Evolutionary conservation across 495 filamentous ascomycete species (phyloP).

Genomic region (Daldinia decipiens): DNA sequence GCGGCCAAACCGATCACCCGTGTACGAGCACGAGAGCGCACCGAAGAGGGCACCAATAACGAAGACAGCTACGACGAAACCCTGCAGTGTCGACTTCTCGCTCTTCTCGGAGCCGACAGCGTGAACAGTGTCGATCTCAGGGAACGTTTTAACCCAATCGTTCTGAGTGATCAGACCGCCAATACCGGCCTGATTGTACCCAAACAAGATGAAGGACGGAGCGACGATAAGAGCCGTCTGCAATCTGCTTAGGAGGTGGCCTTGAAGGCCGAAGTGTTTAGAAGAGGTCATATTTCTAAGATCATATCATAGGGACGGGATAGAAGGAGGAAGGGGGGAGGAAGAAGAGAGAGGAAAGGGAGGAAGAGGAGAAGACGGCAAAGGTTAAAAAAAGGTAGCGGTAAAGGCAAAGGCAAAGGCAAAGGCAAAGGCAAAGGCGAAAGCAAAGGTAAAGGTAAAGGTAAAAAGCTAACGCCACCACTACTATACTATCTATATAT

Average conservation of each 20-base stretch:
- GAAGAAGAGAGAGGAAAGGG: neutral
- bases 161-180: conserved; percentile 56
- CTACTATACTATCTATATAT: neutral
- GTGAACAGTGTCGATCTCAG: conserved; percentile 63
- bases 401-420: neutral
- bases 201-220: conserved; percentile 62
- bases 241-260: conserved; percentile 37
- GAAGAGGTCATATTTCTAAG: conserved; percentile 24
- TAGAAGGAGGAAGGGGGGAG: neutral
- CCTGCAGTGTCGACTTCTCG: conserved; percentile 53
- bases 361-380: neutral
- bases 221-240: conserved; percentile 48
- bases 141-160: conserved; percentile 59
- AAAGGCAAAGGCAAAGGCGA: neutral
- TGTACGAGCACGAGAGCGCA: conserved; percentile 59
- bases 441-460: neutral
- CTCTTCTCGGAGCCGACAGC: conserved; percentile 51
- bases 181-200: conserved; percentile 62
- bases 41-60: conserved; percentile 61
- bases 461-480: neutral
- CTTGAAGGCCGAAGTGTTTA: conserved; percentile 41
- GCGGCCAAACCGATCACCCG: conserved; percentile 62
- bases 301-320: conserved; percentile 23
- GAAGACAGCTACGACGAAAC: conserved; percentile 49
- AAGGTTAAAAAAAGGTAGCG: conserved; percentile 1